Base-by-base conservation (phyloP, 108 stramenopile species). In the Cyclotella choctawhatcheeana region DNA sequence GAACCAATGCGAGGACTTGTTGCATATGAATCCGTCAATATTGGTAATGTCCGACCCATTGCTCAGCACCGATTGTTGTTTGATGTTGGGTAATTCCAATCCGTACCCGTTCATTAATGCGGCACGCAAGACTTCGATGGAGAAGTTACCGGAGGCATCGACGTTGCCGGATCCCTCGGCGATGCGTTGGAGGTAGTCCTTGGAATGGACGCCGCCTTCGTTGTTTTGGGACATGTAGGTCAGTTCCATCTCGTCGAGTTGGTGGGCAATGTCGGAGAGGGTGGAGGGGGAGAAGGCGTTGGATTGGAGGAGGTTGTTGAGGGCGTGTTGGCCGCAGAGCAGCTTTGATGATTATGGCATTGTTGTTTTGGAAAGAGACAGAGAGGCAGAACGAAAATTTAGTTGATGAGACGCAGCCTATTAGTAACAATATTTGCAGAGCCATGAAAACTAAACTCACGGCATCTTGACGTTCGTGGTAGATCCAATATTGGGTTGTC, bases 301-400 rank as follows among this genome's bases (percentile, higher is more conserved):
- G 18, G 64, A 77, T 70, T 94, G 93, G 27, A 94, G 77, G 7
- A 97, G 83, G 66, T 95, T 95, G 72, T 97, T 97, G 76, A 97
- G 72, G 8, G 90, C 89, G 72, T 97, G 96, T 82, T 97, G 96
- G 14, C 96, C 96, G 68, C 96, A 97, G 5, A 97, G 84, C 27
- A 82, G 61, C 47, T 48, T 10, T n/a, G 4, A 48, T 8, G 18
- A n/a, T 4, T 40, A 12, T 40, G 37, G 37, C 37, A 12, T 8
- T 6, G 37, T 40, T 40, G 37, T 12, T 8, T 40, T 40, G 37
- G 37, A 12, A n/a, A 8, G 37, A 40, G 37, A 6, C 8, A 8
- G 12, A 40, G 12, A 8, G 37, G 12, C 37, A 40, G 37, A 8
- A 8, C 6, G 37, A 40, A 48, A n/a, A 48, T 48, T 10, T 48